Base-by-base conservation (phyloP, 371 early-diverging fungal species). In the Dipsacomyces acuminosporus region DNA sequence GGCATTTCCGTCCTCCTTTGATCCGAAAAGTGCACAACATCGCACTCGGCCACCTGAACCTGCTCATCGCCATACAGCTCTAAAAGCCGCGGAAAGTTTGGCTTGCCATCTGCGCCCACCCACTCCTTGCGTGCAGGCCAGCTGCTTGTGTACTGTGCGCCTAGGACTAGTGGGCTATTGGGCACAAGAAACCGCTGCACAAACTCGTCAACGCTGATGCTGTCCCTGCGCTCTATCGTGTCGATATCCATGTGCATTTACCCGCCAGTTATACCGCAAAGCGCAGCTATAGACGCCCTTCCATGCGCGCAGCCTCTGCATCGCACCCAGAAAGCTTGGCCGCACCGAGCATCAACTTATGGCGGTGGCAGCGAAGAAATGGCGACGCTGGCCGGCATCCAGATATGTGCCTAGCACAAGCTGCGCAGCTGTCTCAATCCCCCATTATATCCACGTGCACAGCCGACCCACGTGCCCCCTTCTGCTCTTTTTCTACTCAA, bases 91-190 rank as follows among this genome's bases (percentile, higher is more conserved):
- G 41, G 59, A 48, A 71, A 78, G 45, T 79, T 60, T 14, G 82
- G 82, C 33, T n/a, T 30, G 22, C 54, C 61, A 2, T 41, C 41
- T n/a, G n/a, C n/a, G 2, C 19, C 30, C 20, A 83, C 78, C 88
- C 88, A 87, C 46, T 80, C 76, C 15, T 66, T 62, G 9, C 84
- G 75, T 3, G 84, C 83, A 8, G 67, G 59, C 88, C 88, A 87
- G 42, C 56, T n/a, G 1, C 51, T 30, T 0, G 83, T 85, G 21
- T 81, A 60, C 0, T 61, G 40, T 1, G 84, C 73, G 0, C 85
- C 85, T 41, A 87, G 72, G 13, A 87, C 49, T 2, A 80, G 80
- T 2, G 88, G 88, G 1, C 61, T 22, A 59, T 86, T 86, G 30
- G 82, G 79, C 3, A 71, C 64, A 25, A 85, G 66, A 45, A 80